These are phyloP conservation scores for Arctium lappa DNA, from an alignment of 129 eudicot genomes.

Conservation along the genomic window DNA sequence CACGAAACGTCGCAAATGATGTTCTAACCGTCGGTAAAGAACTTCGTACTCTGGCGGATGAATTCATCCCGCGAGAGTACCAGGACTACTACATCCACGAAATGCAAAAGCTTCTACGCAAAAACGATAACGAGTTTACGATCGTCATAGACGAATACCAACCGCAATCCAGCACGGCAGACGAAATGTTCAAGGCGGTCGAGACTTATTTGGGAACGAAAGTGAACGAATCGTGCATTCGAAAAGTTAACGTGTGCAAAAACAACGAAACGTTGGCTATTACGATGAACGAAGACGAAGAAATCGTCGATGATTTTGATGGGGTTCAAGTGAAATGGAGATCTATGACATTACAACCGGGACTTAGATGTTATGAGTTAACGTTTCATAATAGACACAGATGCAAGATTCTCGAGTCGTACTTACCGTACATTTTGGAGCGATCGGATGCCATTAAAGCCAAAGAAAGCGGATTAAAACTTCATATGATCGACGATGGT, in stretches of 20 bases:
- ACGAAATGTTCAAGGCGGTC: slow-evolving; percentile 36
- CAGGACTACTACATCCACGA: slow-evolving; percentile 31
- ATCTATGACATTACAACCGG: slow-evolving; percentile 4
- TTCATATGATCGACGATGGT: slow-evolving; percentile 27
- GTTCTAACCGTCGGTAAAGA: slow-evolving; percentile 35
- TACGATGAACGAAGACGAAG: slow-evolving; percentile 31
- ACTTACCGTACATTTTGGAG: slow-evolving; percentile 37
- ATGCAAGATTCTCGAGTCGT: slow-evolving; percentile 30
- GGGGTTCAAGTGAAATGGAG: slow-evolving; percentile 42
- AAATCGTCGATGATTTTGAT: slow-evolving; percentile 31
- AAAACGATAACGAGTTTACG: slow-evolving; percentile 28
- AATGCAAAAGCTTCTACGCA: slow-evolving; percentile 18
- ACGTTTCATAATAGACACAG: slow-evolving; percentile 39
- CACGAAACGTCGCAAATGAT: slow-evolving; percentile 35
- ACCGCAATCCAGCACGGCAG: slow-evolving; percentile 14
- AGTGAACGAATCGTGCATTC: slow-evolving; percentile 24
- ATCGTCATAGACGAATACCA: slow-evolving; percentile 40
- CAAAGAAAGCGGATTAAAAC: slow-evolving; percentile 27
- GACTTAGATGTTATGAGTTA: slow-evolving; percentile 31
- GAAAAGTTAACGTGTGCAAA: slow-evolving; percentile 35
- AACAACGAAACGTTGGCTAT: slow-evolving; percentile 25
- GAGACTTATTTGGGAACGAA: slow-evolving; percentile 38
- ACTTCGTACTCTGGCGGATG: slow-evolving; percentile 36
- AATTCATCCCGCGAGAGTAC: slow-evolving; percentile 38
- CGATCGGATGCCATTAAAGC: slow-evolving; percentile 21